These are phyloP conservation scores for Diutina sp. DNA, from an alignment of 1,139 yeast species.

Conservation along the genomic window DNA sequence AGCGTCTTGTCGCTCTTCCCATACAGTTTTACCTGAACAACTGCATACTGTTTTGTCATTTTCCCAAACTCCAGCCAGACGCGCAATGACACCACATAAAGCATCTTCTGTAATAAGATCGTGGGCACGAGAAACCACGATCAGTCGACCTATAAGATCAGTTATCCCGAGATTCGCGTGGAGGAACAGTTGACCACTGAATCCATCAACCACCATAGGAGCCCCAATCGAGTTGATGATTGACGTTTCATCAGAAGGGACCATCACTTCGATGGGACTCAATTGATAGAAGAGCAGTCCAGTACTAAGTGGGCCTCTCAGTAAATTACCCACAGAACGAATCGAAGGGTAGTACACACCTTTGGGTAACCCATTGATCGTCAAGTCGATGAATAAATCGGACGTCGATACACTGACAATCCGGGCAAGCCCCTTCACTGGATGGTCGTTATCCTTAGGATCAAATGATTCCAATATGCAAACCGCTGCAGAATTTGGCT, in stretches of 20 bases:
- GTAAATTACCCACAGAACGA: slow-evolving; percentile 62
- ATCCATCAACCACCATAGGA: slow-evolving; percentile 11
- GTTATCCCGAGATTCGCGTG: slow-evolving; percentile 43
- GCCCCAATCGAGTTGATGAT: slow-evolving; percentile 26
- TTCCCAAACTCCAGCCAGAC: slow-evolving; percentile 97
- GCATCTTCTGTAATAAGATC: slow-evolving; percentile 30
- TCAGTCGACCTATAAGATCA: slow-evolving; percentile 70
- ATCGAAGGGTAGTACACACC: slow-evolving; percentile 64
- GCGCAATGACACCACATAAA: slow-evolving; percentile 78
- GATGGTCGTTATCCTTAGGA: slow-evolving; percentile 30
- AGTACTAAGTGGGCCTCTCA: slow-evolving; percentile 59
- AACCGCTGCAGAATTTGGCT: slow-evolving; percentile 82
- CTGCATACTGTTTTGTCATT: slow-evolving; percentile 88
- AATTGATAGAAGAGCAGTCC: slow-evolving; percentile 40
- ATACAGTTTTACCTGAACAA: slow-evolving; percentile 88
- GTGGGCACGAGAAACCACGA: slow-evolving; percentile 41
- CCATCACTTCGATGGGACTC: slow-evolving; percentile 32
- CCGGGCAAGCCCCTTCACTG: slow-evolving; percentile 81
- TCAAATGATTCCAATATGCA: slow-evolving; percentile 72
- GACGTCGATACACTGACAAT: slow-evolving; percentile 54
- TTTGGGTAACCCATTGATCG: slow-evolving; percentile 54
- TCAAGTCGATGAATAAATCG: slow-evolving; percentile 57
- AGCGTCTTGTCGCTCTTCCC: slow-evolving; percentile 89
- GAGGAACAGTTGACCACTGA: slow-evolving; percentile 53
- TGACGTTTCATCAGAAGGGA: slow-evolving; percentile 20